Percentiles rank a stretch among this genome's conserved stretches.
Evolutionary conservation across 495 filamentous ascomycete species (phyloP).

Genomic region (Lindgomyces ingoldianus): DNA sequence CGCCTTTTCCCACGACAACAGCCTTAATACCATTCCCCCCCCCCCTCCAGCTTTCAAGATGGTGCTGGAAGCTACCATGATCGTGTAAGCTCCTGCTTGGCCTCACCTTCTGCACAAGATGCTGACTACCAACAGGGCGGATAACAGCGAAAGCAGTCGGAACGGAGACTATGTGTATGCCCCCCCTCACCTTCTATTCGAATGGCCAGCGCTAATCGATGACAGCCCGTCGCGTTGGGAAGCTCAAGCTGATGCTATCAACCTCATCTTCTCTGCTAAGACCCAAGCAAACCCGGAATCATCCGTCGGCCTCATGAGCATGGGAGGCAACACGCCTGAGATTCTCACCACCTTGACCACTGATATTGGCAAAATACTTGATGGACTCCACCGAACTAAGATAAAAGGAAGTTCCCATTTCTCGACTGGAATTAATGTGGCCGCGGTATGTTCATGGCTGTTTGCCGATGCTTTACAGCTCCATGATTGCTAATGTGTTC

Average conservation of each 20-base stretch:
- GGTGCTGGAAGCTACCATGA: constrained; percentile 74
- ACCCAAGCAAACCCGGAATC: constrained; percentile 94
- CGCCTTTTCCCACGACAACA: too few species aligned
- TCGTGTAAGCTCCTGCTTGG: constrained; percentile 57
- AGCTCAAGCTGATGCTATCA: constrained; percentile 91
- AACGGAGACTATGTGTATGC: constrained; percentile 90
- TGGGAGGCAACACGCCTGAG: constrained; percentile 96
- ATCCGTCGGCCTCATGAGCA: constrained; percentile 96
- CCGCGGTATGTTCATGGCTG: constrained; percentile 66
- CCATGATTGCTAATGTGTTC: background rate
- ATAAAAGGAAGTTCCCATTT: constrained; percentile 85
- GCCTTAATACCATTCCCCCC: background rate
- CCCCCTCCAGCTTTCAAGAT: constrained; percentile 49
- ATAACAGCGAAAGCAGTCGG: constrained; percentile 96
- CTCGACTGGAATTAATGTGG: constrained; percentile 90
- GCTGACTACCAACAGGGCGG: constrained; percentile 61
- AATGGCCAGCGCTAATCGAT: background rate
- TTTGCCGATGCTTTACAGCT: constrained; percentile 26
- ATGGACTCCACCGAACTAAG: constrained; percentile 91
- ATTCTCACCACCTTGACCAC: constrained; percentile 93
- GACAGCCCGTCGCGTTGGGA: constrained; percentile 85
- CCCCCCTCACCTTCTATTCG: background rate
- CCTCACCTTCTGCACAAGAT: constrained; percentile 7
- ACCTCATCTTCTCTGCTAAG: constrained; percentile 90
- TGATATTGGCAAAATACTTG: constrained; percentile 91